Percentiles rank a stretch among this genome's conserved stretches.
These are phyloP conservation scores for Venustampulla echinocandica DNA, from an alignment of 495 filamentous ascomycete genomes.

Conservation along the genomic window DNA sequence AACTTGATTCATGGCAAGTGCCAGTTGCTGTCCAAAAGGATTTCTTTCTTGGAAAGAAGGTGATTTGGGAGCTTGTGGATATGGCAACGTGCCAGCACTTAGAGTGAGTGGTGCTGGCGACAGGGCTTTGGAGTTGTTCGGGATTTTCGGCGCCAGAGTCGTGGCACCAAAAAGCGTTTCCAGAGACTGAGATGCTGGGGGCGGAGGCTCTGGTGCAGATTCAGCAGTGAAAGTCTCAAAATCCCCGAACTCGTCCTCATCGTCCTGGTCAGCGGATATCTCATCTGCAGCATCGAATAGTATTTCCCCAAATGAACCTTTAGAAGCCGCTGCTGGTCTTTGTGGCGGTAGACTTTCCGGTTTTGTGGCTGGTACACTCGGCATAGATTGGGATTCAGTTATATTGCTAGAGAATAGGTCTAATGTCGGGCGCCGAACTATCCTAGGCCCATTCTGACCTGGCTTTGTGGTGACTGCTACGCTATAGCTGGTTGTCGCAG, in stretches of 20 bases:
- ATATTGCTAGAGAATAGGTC: conserved; percentile 17
- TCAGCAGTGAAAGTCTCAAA: conserved; percentile 47
- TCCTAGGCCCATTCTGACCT: neutral
- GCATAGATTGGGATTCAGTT: conserved; percentile 1
- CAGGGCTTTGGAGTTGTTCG: conserved; percentile 8
- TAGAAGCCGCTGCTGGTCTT: conserved; percentile 1
- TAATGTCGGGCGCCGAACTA: conserved; percentile 11
- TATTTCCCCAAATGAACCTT: conserved; percentile 25
- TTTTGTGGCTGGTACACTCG: neutral
- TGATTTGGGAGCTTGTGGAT: conserved; percentile 40
- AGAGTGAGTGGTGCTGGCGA: conserved; percentile 10
- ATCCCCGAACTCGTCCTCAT: conserved; percentile 68
- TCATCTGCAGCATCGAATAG: conserved; percentile 40
- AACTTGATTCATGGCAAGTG: conserved; percentile 32
- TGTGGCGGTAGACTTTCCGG: neutral
- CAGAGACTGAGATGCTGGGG: conserved; percentile 12
- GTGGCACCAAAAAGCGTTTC: conserved; percentile 14
- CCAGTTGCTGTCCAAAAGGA: conserved; percentile 33
- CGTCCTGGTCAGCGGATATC: conserved; percentile 30
- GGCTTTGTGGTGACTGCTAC: neutral
- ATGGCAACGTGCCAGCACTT: conserved; percentile 12
- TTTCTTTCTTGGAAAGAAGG: conserved; percentile 43
- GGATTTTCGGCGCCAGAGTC: conserved; percentile 1
- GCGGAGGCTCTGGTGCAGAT: neutral
- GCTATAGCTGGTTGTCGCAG: conserved; percentile 1